phyloP scores from a whole-genome alignment of 495 filamentous ascomycete species.

The Tuber brumale region DNA sequence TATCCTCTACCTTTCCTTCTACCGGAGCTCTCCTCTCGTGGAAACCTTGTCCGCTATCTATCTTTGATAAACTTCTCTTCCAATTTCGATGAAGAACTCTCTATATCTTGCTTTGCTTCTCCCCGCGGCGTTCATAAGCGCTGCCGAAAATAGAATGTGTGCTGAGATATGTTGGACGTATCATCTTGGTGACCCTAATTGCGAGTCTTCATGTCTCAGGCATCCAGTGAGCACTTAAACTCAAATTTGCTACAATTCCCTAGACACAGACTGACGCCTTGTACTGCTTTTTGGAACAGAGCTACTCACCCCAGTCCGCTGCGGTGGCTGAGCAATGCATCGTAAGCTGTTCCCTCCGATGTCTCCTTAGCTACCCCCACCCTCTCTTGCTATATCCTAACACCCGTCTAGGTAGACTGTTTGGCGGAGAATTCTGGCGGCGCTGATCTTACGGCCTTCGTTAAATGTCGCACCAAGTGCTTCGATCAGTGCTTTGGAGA shows the following conservation, averaged over 20 bases:
- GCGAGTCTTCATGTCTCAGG: slow-evolving; percentile 3
- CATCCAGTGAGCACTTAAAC: background rate
- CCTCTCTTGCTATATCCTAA: background rate
- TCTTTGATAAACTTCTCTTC: background rate
- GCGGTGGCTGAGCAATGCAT: background rate
- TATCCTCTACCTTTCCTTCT: background rate
- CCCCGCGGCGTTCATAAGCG: slow-evolving; percentile 8
- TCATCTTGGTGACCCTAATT: slow-evolving; percentile 18
- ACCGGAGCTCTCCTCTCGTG: background rate
- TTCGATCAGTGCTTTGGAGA: slow-evolving; percentile 16
- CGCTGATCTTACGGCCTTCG: slow-evolving; percentile 20
- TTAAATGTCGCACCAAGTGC: slow-evolving; percentile 21
- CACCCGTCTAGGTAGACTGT: background rate
- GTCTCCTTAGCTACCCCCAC: background rate
- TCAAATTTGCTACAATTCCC: background rate
- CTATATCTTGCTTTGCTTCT: slow-evolving; percentile 5
- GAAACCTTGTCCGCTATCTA: background rate
- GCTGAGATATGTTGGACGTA: slow-evolving; percentile 27
- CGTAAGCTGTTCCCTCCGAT: background rate
- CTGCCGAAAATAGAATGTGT: slow-evolving; percentile 24
- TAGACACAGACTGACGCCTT: background rate
- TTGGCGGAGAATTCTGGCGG: background rate
- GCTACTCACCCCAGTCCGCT: background rate
- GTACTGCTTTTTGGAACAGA: background rate
- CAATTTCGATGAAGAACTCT: slow-evolving; percentile 7